Conservation (phyloP, 192 early-diverging fungal species). For the Mortierella claussenii region DNA sequence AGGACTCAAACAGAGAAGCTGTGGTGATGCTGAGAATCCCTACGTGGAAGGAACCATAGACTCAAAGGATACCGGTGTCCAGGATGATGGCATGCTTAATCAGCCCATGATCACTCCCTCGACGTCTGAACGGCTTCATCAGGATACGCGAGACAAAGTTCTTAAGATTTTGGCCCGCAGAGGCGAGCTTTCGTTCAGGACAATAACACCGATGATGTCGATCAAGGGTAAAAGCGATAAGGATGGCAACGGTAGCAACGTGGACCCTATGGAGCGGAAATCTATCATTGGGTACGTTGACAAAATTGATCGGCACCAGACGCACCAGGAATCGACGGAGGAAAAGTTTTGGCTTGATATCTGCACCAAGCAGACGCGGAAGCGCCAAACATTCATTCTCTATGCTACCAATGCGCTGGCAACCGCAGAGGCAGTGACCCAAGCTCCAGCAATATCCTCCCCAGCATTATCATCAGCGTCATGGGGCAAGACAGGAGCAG, state of each 20-base stretch:
- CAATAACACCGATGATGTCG: not conserved
- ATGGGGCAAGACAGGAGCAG: not conserved
- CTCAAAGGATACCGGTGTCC: not conserved
- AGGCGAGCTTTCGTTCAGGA: slow-evolving; percentile 22
- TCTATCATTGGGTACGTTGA: slow-evolving; percentile 16
- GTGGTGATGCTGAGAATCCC: not conserved
- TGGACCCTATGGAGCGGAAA: too few relatives aligned
- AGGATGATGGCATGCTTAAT: not conserved
- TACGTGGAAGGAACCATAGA: not conserved
- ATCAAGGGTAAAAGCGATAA: not conserved
- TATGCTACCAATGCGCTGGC: not conserved
- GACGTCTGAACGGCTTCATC: not conserved
- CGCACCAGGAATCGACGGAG: slow-evolving; percentile 17
- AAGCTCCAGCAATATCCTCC: not conserved
- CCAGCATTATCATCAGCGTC: not conserved
- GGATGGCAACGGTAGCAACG: not conserved
- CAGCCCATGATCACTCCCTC: not conserved
- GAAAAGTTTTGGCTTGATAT: slow-evolving; percentile 26
- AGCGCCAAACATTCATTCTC: slow-evolving; percentile 6
- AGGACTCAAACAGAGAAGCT: slow-evolving; percentile 2
- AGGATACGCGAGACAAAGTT: slow-evolving; percentile 4
- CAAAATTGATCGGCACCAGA: slow-evolving; percentile 6
- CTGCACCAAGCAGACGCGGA: not conserved
- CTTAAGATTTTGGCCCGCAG: slow-evolving; percentile 18
- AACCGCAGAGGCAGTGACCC: not conserved